These are phyloP conservation scores for Colletotrichum graminicola DNA, from an alignment of 2,329 filamentous ascomycete species.

Conservation along the genomic window DNA sequence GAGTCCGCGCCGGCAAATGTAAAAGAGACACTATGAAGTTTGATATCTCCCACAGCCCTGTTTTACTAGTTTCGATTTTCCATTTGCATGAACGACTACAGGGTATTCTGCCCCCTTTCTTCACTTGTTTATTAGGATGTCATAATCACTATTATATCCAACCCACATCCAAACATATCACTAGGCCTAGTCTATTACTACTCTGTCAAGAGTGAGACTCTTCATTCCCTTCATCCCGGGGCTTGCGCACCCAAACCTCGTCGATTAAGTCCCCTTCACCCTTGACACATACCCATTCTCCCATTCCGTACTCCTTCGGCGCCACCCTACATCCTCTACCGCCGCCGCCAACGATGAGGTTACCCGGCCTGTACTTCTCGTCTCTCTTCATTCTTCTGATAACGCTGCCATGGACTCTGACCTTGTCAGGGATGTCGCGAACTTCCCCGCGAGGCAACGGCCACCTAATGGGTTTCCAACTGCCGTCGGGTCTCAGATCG, in stretches of 20 bases:
- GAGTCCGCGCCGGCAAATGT: neutral
- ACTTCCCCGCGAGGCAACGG: constrained; percentile 83
- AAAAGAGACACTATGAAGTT: neutral
- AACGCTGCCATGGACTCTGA: constrained; percentile 79
- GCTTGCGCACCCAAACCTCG: constrained; percentile 71
- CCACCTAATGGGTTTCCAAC: constrained; percentile 85
- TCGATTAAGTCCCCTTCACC: constrained; percentile 76
- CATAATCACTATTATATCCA: rapidly evolving
- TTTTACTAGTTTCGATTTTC: too few relatives aligned
- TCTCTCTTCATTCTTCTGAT: constrained; percentile 77
- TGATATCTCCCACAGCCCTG: too few relatives aligned
- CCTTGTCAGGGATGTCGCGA: constrained; percentile 79
- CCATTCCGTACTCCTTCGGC: constrained; percentile 72
- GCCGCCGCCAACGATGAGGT: constrained; percentile 83
- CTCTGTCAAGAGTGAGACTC: neutral
- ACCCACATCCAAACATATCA: neutral
- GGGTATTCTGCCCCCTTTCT: neutral
- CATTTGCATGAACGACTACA: too few relatives aligned
- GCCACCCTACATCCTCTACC: constrained; percentile 76
- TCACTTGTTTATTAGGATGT: neutral
- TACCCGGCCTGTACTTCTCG: constrained; percentile 77
- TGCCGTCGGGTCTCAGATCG: constrained; percentile 79
- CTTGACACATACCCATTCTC: constrained; percentile 77
- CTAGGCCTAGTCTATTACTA: neutral
- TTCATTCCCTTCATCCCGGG: constrained; percentile 5